Evolutionary conservation across 2,329 filamentous ascomycete species (phyloP), one percentile per base, ranked within the genome.

Genomic region (Didymella exigua): DNA sequence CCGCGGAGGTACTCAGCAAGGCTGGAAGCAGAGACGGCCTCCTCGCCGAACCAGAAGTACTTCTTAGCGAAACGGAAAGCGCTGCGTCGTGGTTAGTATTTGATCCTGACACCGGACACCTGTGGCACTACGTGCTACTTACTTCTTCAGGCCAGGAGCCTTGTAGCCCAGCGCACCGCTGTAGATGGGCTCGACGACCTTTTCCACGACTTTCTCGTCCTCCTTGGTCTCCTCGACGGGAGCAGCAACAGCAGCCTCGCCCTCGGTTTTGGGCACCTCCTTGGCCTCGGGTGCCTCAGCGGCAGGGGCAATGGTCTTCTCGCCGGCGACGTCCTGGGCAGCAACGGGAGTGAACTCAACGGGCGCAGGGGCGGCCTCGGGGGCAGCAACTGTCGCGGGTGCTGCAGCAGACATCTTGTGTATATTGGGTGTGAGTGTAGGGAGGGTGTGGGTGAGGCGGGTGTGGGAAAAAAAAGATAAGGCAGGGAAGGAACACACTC

Each of bases 81-180:
- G 86, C 91, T 96, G 67, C 29, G 9, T 9, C 2, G n/a, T 16
- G 24, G 49, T 66, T 63, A 70, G 62, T 18, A 47, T 4, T 38
- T n/a, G 4, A 5, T 27, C 18, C 11, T 14, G 26, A 40, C n/a
- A 36, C 18, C 11, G 13, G 26, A 40, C n/a, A 36, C n/a, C 24
- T 43, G 49, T 52, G 27, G 44, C 34, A 18, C 31, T 19, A 24
- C 4, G 42, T n/a, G 26, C 43, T 23, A 73, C 90, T 82, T 84
- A 96, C 93, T 96, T 97, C 81, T 93, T 88, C 75, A 93, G 84
- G 74, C 90, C 90, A 57, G 90, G 88, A 54, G 86, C 89, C 86
- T 97, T 96, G 88, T 96, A 91, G 76, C 90, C 89, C 49, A 98
- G 85, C 67, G 86, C 81, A 60, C 93, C 93, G 78, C 96, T 92